Percentiles rank a stretch among this genome's conserved stretches.
Evolutionary conservation across 805 yeast species (phyloP).

Genomic region (Pichia nanzhaoensis): DNA sequence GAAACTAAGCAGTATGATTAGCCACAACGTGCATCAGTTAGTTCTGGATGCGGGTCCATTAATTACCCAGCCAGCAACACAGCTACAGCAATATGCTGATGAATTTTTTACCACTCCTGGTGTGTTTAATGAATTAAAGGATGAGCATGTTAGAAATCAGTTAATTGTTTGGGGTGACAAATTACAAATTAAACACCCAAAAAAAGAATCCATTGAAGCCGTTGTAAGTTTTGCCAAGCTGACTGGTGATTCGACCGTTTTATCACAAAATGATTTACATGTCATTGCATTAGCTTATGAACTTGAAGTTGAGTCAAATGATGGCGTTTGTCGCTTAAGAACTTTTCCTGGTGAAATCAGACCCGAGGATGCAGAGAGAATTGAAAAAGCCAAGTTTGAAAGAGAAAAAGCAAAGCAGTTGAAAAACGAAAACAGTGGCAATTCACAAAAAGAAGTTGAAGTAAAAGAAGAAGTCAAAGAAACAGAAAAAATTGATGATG

Average conservation of each 20-base stretch:
- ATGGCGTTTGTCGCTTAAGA: constrained; percentile 68
- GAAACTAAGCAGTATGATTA: no score
- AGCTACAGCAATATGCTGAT: constrained; percentile 62
- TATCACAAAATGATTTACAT: constrained; percentile 87
- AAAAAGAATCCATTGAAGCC: constrained; percentile 49
- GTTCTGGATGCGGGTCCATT: constrained; percentile 94
- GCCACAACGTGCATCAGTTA: constrained; percentile 42
- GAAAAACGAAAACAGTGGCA: constrained; percentile 8
- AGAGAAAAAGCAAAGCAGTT: constrained; percentile 4
- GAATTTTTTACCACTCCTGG: constrained; percentile 88
- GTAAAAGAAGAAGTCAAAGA: constrained; percentile 14
- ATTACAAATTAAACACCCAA: constrained; percentile 72
- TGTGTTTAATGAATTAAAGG: constrained; percentile 78
- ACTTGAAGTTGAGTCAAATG: constrained; percentile 62
- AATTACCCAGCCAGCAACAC: constrained; percentile 75
- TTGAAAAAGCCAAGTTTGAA: constrained; percentile 20
- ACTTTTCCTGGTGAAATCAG: constrained; percentile 51
- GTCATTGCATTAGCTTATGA: constrained; percentile 89
- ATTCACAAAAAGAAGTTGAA: constrained; percentile 10
- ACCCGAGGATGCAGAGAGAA: constrained; percentile 34
- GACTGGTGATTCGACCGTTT: constrained; percentile 87
- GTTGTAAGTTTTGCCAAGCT: constrained; percentile 72
- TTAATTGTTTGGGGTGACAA: constrained; percentile 73
- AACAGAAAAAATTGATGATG: constrained; percentile 10
- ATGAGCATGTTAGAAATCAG: constrained; percentile 76